Percentiles rank a stretch among this genome's conserved stretches.
Evolutionary conservation across 2,329 filamentous ascomycete species (phyloP).

Genomic region (Ophiosphaerella narmari): DNA sequence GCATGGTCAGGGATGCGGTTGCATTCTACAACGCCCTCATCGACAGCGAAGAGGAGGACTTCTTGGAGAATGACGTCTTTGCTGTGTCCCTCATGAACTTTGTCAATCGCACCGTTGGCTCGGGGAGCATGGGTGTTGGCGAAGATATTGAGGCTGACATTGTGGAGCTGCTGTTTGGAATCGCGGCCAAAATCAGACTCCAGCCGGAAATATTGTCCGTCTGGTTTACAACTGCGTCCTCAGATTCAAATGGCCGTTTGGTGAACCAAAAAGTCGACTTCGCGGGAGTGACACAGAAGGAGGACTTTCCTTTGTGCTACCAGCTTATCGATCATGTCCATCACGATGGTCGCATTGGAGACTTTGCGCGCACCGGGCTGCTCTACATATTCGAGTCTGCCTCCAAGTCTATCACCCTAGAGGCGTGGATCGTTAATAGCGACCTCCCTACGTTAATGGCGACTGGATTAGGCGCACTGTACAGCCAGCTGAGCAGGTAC

Average conservation of each 20-base stretch:
- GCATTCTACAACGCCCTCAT: conserved; percentile 88
- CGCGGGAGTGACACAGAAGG: conserved; percentile 80
- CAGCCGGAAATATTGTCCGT: conserved; percentile 84
- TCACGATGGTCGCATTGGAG: conserved; percentile 89
- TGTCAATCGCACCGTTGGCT: conserved; percentile 75
- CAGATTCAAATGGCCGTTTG: conserved; percentile 47
- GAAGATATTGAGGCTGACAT: conserved; percentile 85
- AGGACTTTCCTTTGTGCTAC: conserved; percentile 95
- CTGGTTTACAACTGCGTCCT: conserved; percentile 74
- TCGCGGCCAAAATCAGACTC: conserved; percentile 92
- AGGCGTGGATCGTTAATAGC: conserved; percentile 97
- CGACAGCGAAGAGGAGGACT: conserved; percentile 95
- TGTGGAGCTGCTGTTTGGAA: conserved; percentile 92
- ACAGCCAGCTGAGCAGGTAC: conserved; percentile 69
- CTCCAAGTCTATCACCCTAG: conserved; percentile 77
- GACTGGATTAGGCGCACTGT: conserved; percentile 81
- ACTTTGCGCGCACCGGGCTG: conserved; percentile 92
- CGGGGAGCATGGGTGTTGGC: conserved; percentile 73
- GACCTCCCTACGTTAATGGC: conserved; percentile 97
- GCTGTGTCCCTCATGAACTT: conserved; percentile 86
- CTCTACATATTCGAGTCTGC: conserved; percentile 96
- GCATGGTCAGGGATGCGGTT: conserved; percentile 82
- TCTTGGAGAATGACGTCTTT: conserved; percentile 84
- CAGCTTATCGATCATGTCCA: conserved; percentile 96
- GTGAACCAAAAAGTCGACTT: conserved; percentile 68